These are phyloP conservation scores for Gossypium sturtianum DNA, from an alignment of 345 rosid genomes.

Conservation along the genomic window DNA sequence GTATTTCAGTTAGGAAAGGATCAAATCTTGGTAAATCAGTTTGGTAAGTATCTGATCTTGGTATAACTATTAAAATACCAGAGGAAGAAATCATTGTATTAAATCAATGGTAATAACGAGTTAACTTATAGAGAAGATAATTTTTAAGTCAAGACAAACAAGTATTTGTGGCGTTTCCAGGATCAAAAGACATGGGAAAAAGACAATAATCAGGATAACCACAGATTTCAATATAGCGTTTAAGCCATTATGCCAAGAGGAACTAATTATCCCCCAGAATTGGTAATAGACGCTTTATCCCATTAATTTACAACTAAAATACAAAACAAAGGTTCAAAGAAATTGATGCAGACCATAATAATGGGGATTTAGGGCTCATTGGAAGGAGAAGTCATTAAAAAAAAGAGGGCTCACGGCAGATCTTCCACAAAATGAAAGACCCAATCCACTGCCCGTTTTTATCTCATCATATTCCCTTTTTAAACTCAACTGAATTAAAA, in stretches of 20 bases:
- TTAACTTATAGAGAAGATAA: too few relatives aligned
- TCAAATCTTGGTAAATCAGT: too few relatives aligned
- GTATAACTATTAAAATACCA: too few relatives aligned
- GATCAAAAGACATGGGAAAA: slow-evolving; percentile 40
- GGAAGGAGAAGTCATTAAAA: slow-evolving; percentile 97
- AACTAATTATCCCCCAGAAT: slow-evolving; percentile 63
- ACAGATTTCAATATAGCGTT: slow-evolving; percentile 49
- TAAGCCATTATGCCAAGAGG: slow-evolving; percentile 90
- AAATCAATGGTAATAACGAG: too few relatives aligned
- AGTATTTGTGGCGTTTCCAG: slow-evolving; percentile 79
- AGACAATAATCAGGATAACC: slow-evolving; percentile 73
- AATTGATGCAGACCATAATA: neutral
- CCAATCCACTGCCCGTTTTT: slow-evolving; percentile 75
- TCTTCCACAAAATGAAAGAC: neutral
- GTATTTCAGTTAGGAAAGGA: too few relatives aligned
- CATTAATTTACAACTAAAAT: neutral
- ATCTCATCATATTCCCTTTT: slow-evolving; percentile 44
- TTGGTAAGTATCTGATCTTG: too few relatives aligned
- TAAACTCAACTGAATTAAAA: too few relatives aligned
- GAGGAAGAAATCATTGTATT: too few relatives aligned
- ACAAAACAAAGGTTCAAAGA: neutral
- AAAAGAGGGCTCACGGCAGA: slow-evolving; percentile 70
- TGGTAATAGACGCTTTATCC: slow-evolving; percentile 75
- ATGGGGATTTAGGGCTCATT: slow-evolving; percentile 49
- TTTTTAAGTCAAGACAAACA: neutral